phyloP scores from a whole-genome alignment of 148 eudicot species.

The Vaccinium myrtillus region DNA sequence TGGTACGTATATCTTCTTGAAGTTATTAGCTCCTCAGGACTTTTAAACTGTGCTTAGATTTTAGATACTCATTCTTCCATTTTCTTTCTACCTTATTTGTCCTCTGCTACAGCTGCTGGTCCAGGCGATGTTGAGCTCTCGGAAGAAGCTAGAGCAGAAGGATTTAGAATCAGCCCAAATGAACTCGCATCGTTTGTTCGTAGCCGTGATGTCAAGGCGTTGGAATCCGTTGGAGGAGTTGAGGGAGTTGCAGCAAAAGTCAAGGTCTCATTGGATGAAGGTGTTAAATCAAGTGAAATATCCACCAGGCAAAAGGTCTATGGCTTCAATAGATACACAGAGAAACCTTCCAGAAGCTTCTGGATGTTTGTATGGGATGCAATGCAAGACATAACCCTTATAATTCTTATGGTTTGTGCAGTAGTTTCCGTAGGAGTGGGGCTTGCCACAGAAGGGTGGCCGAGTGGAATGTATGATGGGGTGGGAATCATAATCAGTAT shows the following conservation, averaged over 20 bases:
- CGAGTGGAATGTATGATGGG: conserved; percentile 26
- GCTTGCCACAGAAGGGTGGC: conserved; percentile 29
- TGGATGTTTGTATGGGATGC: conserved; percentile 19
- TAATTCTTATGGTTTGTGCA: conserved; percentile 24
- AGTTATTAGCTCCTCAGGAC: neutral
- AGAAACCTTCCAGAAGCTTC: conserved; percentile 25
- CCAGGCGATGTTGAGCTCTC: neutral
- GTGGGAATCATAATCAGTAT: conserved; percentile 25
- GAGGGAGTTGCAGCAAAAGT: conserved; percentile 18
- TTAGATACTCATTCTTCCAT: neutral
- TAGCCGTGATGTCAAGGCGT: conserved; percentile 16
- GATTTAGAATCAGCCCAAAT: conserved; percentile 21
- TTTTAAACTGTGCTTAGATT: neutral
- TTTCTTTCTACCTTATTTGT: neutral
- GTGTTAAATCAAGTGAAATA: conserved; percentile 12
- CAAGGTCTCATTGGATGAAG: conserved; percentile 17
- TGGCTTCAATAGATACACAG: conserved; percentile 23
- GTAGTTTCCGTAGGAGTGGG: conserved; percentile 26
- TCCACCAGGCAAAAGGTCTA: conserved; percentile 20
- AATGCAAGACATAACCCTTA: conserved; percentile 11
- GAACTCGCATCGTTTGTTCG: conserved; percentile 19
- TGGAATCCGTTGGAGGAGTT: conserved; percentile 20
- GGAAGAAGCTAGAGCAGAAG: conserved; percentile 19
- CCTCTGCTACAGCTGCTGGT: neutral
- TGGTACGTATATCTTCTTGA: neutral